These are phyloP conservation scores for Aureobasidium sp. DNA, from an alignment of 2,329 filamentous ascomycete species.

Conservation along the genomic window DNA sequence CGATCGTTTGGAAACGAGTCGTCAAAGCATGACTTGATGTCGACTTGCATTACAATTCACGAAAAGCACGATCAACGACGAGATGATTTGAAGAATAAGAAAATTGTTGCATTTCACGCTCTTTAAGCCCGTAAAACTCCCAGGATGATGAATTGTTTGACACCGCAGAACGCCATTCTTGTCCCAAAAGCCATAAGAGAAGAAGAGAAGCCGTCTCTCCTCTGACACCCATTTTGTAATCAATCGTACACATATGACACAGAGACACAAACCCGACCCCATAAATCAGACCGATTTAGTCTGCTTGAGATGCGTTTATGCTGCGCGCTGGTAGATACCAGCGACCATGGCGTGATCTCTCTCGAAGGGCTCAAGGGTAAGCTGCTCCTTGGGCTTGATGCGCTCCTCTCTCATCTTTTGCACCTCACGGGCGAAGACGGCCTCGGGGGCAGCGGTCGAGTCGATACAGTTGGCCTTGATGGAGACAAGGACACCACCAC, in stretches of 20 bases:
- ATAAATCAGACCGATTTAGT: neutral
- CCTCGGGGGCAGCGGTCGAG: slow-evolving; percentile 84
- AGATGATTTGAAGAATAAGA: neutral
- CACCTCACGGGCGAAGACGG: slow-evolving; percentile 90
- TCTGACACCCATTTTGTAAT: slow-evolving; percentile 3
- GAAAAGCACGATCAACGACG: neutral
- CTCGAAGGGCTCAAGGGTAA: slow-evolving; percentile 51
- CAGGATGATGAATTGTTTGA: neutral
- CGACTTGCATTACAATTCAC: neutral
- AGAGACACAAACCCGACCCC: neutral
- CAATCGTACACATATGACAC: slow-evolving; percentile 9
- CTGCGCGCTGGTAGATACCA: slow-evolving; percentile 45
- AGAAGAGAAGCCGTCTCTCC: neutral
- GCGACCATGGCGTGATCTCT: slow-evolving; percentile 61
- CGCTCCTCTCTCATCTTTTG: slow-evolving; percentile 89
- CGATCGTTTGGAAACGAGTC: no score
- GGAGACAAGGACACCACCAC: slow-evolving; percentile 86
- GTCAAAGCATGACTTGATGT: no score
- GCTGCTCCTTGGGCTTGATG: slow-evolving; percentile 36
- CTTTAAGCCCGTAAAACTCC: slow-evolving; percentile 5
- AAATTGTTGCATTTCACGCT: slow-evolving; percentile 12
- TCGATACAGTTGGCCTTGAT: slow-evolving; percentile 99
- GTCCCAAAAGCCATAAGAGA: neutral
- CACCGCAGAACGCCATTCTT: neutral
- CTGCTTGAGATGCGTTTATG: slow-evolving; percentile 13